Conservation (phyloP, 2,329 filamentous ascomycete species). For the Pestalotiopsis sp. region DNA sequence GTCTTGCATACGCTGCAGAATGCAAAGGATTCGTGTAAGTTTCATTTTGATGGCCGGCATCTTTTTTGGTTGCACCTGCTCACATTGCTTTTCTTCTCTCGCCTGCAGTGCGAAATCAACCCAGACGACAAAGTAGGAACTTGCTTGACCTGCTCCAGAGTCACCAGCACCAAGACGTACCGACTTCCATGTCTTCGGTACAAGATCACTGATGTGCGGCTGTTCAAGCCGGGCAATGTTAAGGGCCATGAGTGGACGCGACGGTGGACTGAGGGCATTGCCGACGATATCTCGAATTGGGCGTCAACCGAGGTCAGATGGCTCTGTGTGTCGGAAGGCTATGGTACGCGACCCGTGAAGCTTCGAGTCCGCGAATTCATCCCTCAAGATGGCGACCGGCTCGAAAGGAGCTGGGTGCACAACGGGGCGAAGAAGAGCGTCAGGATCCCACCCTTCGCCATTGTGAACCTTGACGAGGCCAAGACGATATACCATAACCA, state of each 20-base stretch:
- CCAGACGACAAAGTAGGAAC: constrained; percentile 45
- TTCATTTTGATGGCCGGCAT: not conserved
- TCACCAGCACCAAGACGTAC: constrained; percentile 50
- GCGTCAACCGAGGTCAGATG: constrained; percentile 49
- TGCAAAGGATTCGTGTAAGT: constrained; percentile 64
- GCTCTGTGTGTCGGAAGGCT: constrained; percentile 56
- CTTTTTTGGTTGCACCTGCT: constrained; percentile 10
- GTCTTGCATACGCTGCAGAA: constrained; percentile 61
- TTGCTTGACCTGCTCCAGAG: constrained; percentile 57
- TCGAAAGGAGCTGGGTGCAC: constrained; percentile 55
- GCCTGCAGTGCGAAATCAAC: constrained; percentile 53
- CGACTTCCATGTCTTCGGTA: constrained; percentile 61
- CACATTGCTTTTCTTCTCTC: constrained; percentile 8
- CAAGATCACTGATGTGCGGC: constrained; percentile 59
- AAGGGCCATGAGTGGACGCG: constrained; percentile 61
- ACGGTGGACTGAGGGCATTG: constrained; percentile 57
- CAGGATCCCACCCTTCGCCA: constrained; percentile 55
- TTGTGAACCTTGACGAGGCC: constrained; percentile 55
- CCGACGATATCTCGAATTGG: constrained; percentile 59
- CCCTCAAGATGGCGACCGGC: constrained; percentile 56
- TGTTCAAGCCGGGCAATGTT: constrained; percentile 61
- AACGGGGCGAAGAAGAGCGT: constrained; percentile 49
- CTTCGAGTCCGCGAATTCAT: constrained; percentile 57
- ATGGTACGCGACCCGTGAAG: constrained; percentile 47
- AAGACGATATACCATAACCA: constrained; percentile 50